Base-by-base conservation (phyloP, 768 basidiomycete genomes). In the Dioszegia hungarica region DNA sequence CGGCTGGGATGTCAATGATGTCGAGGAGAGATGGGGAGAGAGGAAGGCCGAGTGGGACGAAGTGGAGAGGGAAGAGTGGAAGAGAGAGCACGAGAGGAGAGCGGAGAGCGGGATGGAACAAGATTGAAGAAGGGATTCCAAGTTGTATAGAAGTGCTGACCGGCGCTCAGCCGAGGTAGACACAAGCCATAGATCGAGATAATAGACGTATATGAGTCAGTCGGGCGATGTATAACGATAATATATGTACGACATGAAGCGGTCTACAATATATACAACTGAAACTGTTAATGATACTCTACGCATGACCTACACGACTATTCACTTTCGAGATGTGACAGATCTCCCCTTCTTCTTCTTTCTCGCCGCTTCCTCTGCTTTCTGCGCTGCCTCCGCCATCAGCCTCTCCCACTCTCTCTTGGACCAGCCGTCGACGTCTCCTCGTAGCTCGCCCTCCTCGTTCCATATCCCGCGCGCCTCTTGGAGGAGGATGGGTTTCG, bases 11-110 rank as follows among this genome's bases (percentile, higher is more conserved):
- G 80, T 89, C 12, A 78, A 83, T 20, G 90, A 92, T 67, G 84
- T 93, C 5, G 92, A 97, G 74, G 93, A 97, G 72, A 79, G 92
- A 39, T 98, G 93, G 92, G 75, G 94, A n/a, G 90, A 95, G 64
- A 83, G 84, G 5, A 82, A 81, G 60, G 88, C 89, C 25, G 82
- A 82, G 41, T 95, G 85, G 77, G 92, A 95, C 74, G 86, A 85
- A 40, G 86, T 80, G 66, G 90, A 97, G 77, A 85, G 78, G 68
- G 80, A 73, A 65, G 81, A 86, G 64, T 93, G 90, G 91, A 79
- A 84, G 62, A 81, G 79, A 56, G 84, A 87, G 70, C 67, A 64
- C 31, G 70, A 63, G 46, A 57, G 49, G 41, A 54, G 71, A 48
- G 31, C 34, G 45, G 25, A 10, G 10, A 20, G 8, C 20, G 43